Percentiles rank a stretch among this genome's conserved stretches.
These are phyloP conservation scores for Ogataea zsoltii DNA, from an alignment of 805 yeast genomes.

Conservation along the genomic window DNA sequence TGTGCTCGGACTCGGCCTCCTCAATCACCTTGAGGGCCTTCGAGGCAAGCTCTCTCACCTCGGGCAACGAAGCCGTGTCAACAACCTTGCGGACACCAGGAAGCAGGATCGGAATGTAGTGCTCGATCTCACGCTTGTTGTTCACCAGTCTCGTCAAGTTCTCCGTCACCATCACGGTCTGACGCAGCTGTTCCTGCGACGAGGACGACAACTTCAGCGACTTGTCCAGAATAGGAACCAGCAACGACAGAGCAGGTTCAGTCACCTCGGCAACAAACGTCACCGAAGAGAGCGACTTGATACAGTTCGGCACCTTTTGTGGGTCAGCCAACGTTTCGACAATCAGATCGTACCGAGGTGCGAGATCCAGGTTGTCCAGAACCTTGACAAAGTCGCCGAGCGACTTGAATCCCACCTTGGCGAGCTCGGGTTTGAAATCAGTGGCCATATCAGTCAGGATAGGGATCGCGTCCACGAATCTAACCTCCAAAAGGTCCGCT, in stretches of 20 bases:
- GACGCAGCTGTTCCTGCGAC: slow-evolving; percentile 94
- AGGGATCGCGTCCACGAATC: slow-evolving; percentile 79
- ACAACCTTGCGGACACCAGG: slow-evolving; percentile 93
- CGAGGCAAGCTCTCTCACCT: slow-evolving; percentile 88
- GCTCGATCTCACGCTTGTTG: slow-evolving; percentile 87
- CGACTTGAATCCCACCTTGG: slow-evolving; percentile 76
- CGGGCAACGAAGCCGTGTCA: slow-evolving; percentile 90
- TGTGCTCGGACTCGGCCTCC: slow-evolving; percentile 71
- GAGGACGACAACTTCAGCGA: slow-evolving; percentile 85
- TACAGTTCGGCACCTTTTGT: slow-evolving; percentile 81
- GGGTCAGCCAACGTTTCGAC: slow-evolving; percentile 92
- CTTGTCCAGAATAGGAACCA: slow-evolving; percentile 90
- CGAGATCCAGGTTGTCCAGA: slow-evolving; percentile 89
- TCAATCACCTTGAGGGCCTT: slow-evolving; percentile 82
- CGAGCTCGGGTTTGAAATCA: slow-evolving; percentile 95
- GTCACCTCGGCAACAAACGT: slow-evolving; percentile 99
- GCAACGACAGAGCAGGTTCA: slow-evolving; percentile 86
- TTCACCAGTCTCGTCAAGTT: slow-evolving; percentile 93
- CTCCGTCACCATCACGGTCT: slow-evolving; percentile 93
- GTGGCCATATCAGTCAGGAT: slow-evolving; percentile 85
- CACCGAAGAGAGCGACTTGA: slow-evolving; percentile 85
- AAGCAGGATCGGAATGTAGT: slow-evolving; percentile 77
- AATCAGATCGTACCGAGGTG: slow-evolving; percentile 80
- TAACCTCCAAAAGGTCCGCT: slow-evolving; percentile 78
- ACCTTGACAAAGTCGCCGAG: slow-evolving; percentile 72